These are phyloP conservation scores for Ceriops zippeliana DNA, from an alignment of 345 rosid species.

Conservation along the genomic window DNA sequence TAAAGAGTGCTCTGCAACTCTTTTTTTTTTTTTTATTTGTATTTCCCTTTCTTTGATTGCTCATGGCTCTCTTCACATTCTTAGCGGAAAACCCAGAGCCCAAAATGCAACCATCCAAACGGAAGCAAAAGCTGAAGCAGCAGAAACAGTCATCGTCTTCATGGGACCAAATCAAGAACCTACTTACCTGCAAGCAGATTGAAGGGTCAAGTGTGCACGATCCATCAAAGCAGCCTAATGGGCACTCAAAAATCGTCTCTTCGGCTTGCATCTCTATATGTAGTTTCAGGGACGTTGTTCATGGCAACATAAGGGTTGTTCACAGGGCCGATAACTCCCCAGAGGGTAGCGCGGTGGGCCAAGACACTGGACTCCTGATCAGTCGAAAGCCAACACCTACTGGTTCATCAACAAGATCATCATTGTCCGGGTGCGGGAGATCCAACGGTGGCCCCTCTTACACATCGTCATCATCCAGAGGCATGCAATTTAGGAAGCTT, in stretches of 20 bases:
- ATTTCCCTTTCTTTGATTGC: slow-evolving; percentile 10
- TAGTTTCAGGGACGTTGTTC: slow-evolving; percentile 79
- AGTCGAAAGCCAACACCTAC: slow-evolving; percentile 36
- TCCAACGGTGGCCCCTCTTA: slow-evolving; percentile 37
- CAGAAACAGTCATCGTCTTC: slow-evolving; percentile 74
- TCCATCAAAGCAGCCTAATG: slow-evolving; percentile 52
- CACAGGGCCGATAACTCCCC: slow-evolving; percentile 94
- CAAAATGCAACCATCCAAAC: slow-evolving; percentile 26
- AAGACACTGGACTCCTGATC: slow-evolving; percentile 51
- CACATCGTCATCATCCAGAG: slow-evolving; percentile 61
- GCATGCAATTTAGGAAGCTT: slow-evolving; percentile 92
- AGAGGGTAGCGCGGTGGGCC: slow-evolving; percentile 61
- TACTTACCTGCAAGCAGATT: slow-evolving; percentile 82
- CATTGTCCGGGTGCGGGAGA: slow-evolving; percentile 43
- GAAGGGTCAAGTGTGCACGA: slow-evolving; percentile 74
- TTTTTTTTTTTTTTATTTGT: neutral
- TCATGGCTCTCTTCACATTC: slow-evolving; percentile 72
- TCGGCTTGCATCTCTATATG: slow-evolving; percentile 80
- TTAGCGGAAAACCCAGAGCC: slow-evolving; percentile 33
- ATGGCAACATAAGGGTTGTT: slow-evolving; percentile 83
- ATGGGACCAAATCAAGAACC: slow-evolving; percentile 97
- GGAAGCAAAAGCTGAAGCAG: slow-evolving; percentile 24
- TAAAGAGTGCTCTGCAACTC: neutral
- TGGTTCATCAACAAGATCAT: slow-evolving; percentile 41
- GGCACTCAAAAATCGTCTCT: slow-evolving; percentile 48